A percentile compares a stretch with the other conserved stretches of the same genome.
These are phyloP conservation scores for Orbilia blumenaviensis DNA, from an alignment of 2,329 filamentous ascomycete species.

Conservation along the genomic window DNA sequence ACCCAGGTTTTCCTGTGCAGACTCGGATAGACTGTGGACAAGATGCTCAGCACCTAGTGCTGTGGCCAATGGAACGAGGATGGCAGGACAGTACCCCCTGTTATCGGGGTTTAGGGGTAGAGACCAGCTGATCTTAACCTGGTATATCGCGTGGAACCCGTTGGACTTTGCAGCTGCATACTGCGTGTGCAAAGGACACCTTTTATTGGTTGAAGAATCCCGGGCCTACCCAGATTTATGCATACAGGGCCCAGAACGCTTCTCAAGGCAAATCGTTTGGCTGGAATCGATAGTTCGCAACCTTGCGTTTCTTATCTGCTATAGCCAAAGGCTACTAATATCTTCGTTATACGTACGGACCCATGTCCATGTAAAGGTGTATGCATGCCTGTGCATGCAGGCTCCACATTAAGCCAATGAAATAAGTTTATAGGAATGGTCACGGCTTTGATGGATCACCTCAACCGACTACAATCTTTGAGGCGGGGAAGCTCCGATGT, in stretches of 20 bases:
- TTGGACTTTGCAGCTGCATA: neutral
- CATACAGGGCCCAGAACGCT: neutral
- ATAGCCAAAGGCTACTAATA: neutral
- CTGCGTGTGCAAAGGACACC: neutral
- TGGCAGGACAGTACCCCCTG: neutral
- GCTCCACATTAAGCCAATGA: neutral
- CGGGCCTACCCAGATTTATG: neutral
- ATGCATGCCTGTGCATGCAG: neutral
- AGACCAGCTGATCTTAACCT: conserved; percentile 3
- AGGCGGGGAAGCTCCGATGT: neutral
- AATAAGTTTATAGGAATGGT: neutral
- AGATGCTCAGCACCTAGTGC: neutral
- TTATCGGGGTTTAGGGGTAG: neutral
- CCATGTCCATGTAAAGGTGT: no score
- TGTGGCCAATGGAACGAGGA: conserved; percentile 13
- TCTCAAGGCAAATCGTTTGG: neutral
- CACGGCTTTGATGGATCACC: neutral
- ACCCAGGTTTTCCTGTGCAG: neutral
- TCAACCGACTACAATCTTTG: neutral
- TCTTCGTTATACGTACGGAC: neutral
- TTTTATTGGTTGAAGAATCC: neutral
- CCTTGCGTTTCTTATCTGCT: neutral
- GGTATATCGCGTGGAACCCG: neutral
- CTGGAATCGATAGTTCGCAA: neutral
- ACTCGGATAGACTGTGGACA: neutral